A percentile compares a stretch with the other conserved stretches of the same genome.
phyloP scores from a whole-genome alignment of 202 grass and related monocot species.

The Zoysia matrella region DNA sequence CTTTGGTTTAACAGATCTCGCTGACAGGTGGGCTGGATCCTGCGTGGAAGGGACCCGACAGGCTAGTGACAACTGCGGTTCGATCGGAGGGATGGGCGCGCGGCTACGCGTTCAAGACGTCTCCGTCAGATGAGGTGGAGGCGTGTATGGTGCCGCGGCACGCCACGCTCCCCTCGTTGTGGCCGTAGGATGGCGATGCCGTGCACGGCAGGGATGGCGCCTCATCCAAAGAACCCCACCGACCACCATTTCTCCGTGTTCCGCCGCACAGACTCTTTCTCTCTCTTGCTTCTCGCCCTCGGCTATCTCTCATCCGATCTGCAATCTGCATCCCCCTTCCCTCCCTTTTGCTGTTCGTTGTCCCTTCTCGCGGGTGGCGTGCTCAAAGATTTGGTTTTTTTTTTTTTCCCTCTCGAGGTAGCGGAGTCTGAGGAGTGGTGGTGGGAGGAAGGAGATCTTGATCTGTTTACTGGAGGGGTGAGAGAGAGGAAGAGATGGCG shows the following conservation, averaged over 20 bases:
- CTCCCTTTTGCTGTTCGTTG: background rate
- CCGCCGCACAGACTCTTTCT: conserved; percentile 10
- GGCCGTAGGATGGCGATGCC: conserved; percentile 47
- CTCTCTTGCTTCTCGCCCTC: background rate
- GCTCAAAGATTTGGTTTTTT: conserved; percentile 35
- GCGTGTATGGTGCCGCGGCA: no score
- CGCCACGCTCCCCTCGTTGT: background rate
- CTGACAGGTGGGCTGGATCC: no score
- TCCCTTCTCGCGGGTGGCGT: background rate
- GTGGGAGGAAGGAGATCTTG: conserved; percentile 39
- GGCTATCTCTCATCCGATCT: conserved; percentile 48
- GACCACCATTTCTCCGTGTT: background rate
- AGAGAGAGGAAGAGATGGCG: conserved; percentile 23
- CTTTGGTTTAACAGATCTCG: no score
- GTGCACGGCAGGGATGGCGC: conserved; percentile 26
- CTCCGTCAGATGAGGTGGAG: no score
- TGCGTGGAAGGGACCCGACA: background rate
- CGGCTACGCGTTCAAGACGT: no score
- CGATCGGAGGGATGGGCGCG: no score
- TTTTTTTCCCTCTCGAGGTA: background rate
- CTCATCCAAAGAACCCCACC: conserved; percentile 29
- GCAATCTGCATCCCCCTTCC: conserved; percentile 32
- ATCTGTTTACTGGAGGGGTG: conserved; percentile 1
- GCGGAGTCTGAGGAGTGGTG: background rate
- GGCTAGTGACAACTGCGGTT: background rate